Conservation (phyloP, 148 eudicot genomes). For the Chenopodium suecicum region DNA sequence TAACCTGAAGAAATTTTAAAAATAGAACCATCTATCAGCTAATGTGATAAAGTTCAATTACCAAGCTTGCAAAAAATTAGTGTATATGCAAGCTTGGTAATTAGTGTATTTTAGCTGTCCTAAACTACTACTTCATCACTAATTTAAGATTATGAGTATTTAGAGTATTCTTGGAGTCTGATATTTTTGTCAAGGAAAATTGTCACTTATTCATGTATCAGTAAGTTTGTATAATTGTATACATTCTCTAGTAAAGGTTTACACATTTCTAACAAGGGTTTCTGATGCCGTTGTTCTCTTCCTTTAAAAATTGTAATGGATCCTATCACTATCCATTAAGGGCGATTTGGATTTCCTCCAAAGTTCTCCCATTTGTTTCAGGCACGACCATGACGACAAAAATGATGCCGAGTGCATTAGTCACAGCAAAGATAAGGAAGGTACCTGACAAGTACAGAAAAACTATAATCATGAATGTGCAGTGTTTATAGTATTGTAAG, state of each 20-base stretch:
- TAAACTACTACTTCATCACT: neutral
- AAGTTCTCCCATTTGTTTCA: slow-evolving; percentile 81
- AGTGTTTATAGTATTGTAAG: neutral
- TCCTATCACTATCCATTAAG: slow-evolving; percentile 37
- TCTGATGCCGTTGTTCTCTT: neutral
- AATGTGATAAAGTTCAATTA: too few relatives aligned
- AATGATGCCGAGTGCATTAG: slow-evolving; percentile 54
- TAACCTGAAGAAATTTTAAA: too few relatives aligned
- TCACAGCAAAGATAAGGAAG: slow-evolving; percentile 58
- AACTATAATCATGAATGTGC: neutral
- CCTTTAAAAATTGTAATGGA: neutral
- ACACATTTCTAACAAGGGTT: neutral
- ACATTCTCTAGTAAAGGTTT: neutral
- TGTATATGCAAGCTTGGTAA: too few relatives aligned
- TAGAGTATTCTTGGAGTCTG: neutral
- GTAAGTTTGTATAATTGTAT: neutral
- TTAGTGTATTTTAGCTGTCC: neutral
- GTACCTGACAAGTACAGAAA: slow-evolving; percentile 44
- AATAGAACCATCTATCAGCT: too few relatives aligned
- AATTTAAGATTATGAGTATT: neutral
- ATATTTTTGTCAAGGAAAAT: neutral
- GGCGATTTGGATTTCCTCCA: slow-evolving; percentile 75
- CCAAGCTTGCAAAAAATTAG: neutral
- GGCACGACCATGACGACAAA: slow-evolving; percentile 70
- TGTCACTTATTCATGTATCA: too few relatives aligned